Percentiles rank a stretch among this genome's conserved stretches.
Evolutionary conservation across 139 green algal species (phyloP).

Genomic region (Eudorina sp.): DNA sequence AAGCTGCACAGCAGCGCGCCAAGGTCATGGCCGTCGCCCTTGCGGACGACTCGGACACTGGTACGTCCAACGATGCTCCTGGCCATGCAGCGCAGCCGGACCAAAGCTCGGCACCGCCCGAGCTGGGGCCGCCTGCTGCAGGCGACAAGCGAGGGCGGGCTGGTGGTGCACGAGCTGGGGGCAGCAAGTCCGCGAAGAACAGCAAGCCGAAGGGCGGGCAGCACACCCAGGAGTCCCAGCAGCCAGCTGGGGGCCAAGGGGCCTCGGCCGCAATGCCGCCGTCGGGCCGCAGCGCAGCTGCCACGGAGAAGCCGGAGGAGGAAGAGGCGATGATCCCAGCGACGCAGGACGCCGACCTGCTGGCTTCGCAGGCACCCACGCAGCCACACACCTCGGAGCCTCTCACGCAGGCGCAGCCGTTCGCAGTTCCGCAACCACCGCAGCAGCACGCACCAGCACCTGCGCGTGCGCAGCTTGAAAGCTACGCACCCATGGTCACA

Average conservation of each 20-base stretch:
- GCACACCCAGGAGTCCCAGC: background rate
- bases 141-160: background rate
- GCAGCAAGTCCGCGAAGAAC: background rate
- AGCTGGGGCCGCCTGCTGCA: background rate
- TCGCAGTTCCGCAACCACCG: background rate
- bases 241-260: background rate
- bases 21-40: constrained; percentile 29
- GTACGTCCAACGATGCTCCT: background rate
- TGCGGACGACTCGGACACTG: background rate
- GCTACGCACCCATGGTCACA: background rate
- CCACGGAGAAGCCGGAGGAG: background rate
- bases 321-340: background rate
- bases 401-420: constrained; percentile 12
- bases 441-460: background rate
- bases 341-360: background rate
- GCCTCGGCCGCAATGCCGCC: background rate
- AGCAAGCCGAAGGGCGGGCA: background rate
- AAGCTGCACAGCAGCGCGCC: background rate
- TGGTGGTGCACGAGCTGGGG: background rate
- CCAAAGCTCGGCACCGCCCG: no score
- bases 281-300: background rate
- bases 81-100: background rate
- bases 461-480: background rate
- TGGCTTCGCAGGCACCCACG: background rate
- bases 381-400: background rate